Evolutionary conservation across 352 stramenopile genomes (phyloP), one percentile per base, ranked within the genome.

Genomic region (Pythium rhizo-oryzae): DNA sequence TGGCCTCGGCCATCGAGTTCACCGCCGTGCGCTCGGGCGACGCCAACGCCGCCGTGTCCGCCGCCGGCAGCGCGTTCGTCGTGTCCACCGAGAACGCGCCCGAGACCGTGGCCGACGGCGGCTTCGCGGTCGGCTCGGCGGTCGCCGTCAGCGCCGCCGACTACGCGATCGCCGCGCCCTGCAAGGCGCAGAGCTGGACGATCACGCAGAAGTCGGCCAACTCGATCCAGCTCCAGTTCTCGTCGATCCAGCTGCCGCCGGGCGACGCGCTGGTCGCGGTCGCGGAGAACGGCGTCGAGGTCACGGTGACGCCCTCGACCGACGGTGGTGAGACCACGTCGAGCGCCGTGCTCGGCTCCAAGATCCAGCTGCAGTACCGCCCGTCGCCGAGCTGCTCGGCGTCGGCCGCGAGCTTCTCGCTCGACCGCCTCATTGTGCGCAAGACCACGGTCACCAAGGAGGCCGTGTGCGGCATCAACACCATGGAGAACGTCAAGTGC

Each of bases 401-500:
- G 1, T 33, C 80, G 25, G 60, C 74, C 0, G 57, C 80, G 18
- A 76, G 76, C 56, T 88, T 77, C 47, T 67, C 77, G 58, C 58
- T 74, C 47, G 16, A 55, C 11, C 16, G 49, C 8, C 35, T 69
- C 21, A 59, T 61, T 4, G 46, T 74, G 54, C 54, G 56, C 54
- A 79, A 76, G 56, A 73, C 74, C n/a, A 78, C 74, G 41, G 68
- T 74, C 13, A 70, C 51, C n/a, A 83, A 81, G 30, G 80, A 88
- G 49, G 79, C 70, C 8, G 80, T 88, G 57, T 88, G 80, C 28
- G 80, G 78, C 18, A 65, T 76, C 37, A 77, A 84, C 62, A 85
- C 78, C n/a, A 85, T 88, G 80, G 79, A 85, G 68, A 88, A 88
- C 61, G 68, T 73, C 21, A 76, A 78, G 66, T 86, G 78, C 33